Percentiles rank a stretch among this genome's conserved stretches.
Evolutionary conservation across 768 basidiomycete species (phyloP).

Genomic region (Leccinellum albellum): DNA sequence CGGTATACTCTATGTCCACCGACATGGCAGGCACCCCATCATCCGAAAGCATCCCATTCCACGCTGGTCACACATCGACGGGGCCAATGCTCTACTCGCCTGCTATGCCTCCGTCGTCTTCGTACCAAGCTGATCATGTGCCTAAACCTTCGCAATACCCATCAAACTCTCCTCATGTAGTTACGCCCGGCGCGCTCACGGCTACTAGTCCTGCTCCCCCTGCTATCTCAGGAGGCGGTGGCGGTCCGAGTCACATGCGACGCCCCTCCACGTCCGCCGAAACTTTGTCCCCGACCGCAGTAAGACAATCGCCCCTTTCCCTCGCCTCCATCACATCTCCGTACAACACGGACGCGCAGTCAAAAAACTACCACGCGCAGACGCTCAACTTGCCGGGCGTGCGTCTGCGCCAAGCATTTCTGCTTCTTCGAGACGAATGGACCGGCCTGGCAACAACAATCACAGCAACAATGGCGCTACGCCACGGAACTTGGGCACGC

Average conservation of each 20-base stretch:
- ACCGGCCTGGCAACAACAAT: constrained; percentile 29
- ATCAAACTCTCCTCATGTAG: constrained; percentile 26
- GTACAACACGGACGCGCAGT: constrained; percentile 38
- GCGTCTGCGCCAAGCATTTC: constrained; percentile 62
- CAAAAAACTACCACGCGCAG: constrained; percentile 83
- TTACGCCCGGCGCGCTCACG: constrained; percentile 20
- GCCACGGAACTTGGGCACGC: not conserved
- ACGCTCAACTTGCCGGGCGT: constrained; percentile 66
- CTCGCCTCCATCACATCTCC: constrained; percentile 41
- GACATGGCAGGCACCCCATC: constrained; percentile 29
- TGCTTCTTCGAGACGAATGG: constrained; percentile 25
- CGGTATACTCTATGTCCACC: constrained; percentile 28
- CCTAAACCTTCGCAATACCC: constrained; percentile 27
- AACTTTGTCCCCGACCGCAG: constrained; percentile 27
- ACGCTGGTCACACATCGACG: constrained; percentile 24
- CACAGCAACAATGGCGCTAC: not conserved
- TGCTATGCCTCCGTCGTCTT: constrained; percentile 16
- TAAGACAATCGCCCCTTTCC: constrained; percentile 38
- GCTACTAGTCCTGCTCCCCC: constrained; percentile 19
- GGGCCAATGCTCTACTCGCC: constrained; percentile 26
- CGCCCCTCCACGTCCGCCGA: constrained; percentile 28
- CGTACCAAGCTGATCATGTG: constrained; percentile 25
- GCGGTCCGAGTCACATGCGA: constrained; percentile 23
- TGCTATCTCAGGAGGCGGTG: constrained; percentile 1
- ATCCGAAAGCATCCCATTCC: constrained; percentile 27